Conservation (phyloP, 768 basidiomycete genomes). For the Amanita subjunquillea region DNA sequence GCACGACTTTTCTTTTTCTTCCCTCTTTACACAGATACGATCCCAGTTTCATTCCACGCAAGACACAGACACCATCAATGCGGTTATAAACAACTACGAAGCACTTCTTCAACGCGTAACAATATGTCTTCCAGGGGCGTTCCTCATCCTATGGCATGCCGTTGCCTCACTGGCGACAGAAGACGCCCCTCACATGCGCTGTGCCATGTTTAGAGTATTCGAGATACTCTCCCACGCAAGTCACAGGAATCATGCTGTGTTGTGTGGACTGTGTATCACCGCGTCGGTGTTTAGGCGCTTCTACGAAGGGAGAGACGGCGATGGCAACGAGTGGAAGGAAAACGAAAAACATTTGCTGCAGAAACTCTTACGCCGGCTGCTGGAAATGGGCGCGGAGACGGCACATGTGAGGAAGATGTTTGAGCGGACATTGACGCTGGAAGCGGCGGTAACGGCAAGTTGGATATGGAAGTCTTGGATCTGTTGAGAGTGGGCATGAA, state of each 20-base stretch:
- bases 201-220: slow-evolving; percentile 47
- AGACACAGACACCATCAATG: slow-evolving; percentile 27
- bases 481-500: slow-evolving; percentile 62
- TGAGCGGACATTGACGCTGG: slow-evolving; percentile 37
- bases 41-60: slow-evolving; percentile 11
- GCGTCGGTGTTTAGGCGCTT: slow-evolving; percentile 42
- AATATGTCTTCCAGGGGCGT: slow-evolving; percentile 50
- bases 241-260: slow-evolving; percentile 62
- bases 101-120: slow-evolving; percentile 26
- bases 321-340: slow-evolving; percentile 13
- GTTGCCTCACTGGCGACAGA: slow-evolving; percentile 23
- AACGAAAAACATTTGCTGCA: slow-evolving; percentile 43
- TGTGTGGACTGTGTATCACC: slow-evolving; percentile 50
- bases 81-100: slow-evolving; percentile 29
- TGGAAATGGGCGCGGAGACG: slow-evolving; percentile 68
- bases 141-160: slow-evolving; percentile 49
- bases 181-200: slow-evolving; percentile 30
- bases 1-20: slow-evolving; percentile 48
- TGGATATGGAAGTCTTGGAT: slow-evolving; percentile 61
- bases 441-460: slow-evolving; percentile 28
- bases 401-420: slow-evolving; percentile 57
- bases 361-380: slow-evolving; percentile 54
- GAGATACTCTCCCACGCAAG: slow-evolving; percentile 49
- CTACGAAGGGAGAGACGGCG: slow-evolving; percentile 14
- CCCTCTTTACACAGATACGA: slow-evolving; percentile 39